A percentile compares a stretch with the other conserved stretches of the same genome.
phyloP scores from a whole-genome alignment of 2,329 filamentous ascomycete species.

The Chrysosporium keratinophilum region DNA sequence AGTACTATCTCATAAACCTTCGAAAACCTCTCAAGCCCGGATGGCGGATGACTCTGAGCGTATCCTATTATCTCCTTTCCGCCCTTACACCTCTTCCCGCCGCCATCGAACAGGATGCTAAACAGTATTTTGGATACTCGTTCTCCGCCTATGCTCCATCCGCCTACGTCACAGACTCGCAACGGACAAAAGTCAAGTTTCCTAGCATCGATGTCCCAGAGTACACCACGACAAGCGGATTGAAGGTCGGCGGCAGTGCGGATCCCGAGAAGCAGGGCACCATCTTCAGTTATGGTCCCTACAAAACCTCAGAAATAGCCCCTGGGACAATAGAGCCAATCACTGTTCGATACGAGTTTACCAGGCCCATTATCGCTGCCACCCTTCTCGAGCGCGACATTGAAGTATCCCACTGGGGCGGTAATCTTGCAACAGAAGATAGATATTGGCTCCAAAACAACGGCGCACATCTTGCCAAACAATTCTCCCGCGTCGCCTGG shows the following conservation, averaged over 20 bases:
- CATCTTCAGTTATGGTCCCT: conserved; percentile 83
- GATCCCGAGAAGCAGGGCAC: conserved; percentile 74
- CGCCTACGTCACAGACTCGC: conserved; percentile 75
- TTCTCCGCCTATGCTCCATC: conserved; percentile 80
- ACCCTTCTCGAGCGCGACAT: conserved; percentile 75
- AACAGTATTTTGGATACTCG: conserved; percentile 74
- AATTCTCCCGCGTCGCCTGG: conserved; percentile 70
- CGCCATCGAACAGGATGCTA: conserved; percentile 68
- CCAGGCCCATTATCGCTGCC: conserved; percentile 75
- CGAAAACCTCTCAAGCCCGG: conserved; percentile 64
- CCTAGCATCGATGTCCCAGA: conserved; percentile 68
- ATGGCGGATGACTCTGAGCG: conserved; percentile 72
- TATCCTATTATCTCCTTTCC: conserved; percentile 71
- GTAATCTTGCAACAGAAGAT: conserved; percentile 91
- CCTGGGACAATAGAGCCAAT: conserved; percentile 64
- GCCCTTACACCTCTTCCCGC: conserved; percentile 72
- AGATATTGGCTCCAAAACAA: conserved; percentile 80
- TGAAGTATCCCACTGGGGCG: conserved; percentile 96
- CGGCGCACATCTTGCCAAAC: conserved; percentile 63
- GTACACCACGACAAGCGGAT: conserved; percentile 60
- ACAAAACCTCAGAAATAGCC: conserved; percentile 57
- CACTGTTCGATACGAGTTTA: conserved; percentile 86
- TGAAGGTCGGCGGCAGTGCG: conserved; percentile 43
- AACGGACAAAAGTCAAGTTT: conserved; percentile 96
- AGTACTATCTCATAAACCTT: conserved; percentile 78